phyloP scores from a whole-genome alignment of 1,284 basidiomycete species.

The Moesziomyces aphidis region DNA sequence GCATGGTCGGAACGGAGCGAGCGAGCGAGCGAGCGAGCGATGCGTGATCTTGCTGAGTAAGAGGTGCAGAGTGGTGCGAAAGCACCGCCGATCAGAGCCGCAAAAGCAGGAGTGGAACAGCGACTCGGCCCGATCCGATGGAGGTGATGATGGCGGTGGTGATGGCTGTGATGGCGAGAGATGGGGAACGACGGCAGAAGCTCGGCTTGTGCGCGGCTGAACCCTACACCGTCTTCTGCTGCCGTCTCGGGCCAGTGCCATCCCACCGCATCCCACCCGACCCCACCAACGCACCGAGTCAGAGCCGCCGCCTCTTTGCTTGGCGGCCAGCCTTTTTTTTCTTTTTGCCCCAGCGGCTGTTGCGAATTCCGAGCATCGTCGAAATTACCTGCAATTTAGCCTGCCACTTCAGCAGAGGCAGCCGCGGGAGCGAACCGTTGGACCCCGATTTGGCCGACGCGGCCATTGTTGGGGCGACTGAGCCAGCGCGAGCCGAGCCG shows the following conservation, averaged over 20 bases:
- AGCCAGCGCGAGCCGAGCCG: too few relatives aligned
- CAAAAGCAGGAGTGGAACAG: not conserved
- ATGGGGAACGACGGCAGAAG: not conserved
- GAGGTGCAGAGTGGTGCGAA: not conserved
- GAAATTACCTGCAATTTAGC: too few relatives aligned
- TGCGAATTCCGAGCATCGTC: not conserved
- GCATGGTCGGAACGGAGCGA: conserved; percentile 12
- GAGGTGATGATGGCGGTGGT: not conserved
- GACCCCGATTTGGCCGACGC: too few relatives aligned
- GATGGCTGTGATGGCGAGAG: not conserved
- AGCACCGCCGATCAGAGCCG: not conserved
- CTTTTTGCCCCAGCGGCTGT: not conserved
- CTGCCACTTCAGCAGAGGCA: too few relatives aligned
- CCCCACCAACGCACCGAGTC: not conserved
- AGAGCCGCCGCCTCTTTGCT: not conserved
- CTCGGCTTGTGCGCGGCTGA: not conserved
- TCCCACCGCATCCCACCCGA: too few relatives aligned
- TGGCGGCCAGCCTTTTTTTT: not conserved
- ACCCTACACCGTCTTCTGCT: not conserved
- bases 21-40: not conserved
- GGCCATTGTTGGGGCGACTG: too few relatives aligned
- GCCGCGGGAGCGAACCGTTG: too few relatives aligned
- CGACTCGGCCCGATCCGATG: not conserved
- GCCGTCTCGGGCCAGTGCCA: not conserved
- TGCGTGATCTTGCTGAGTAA: not conserved